Base-by-base conservation (phyloP, 306 rosid species). In the Dicorynia guianensis region DNA sequence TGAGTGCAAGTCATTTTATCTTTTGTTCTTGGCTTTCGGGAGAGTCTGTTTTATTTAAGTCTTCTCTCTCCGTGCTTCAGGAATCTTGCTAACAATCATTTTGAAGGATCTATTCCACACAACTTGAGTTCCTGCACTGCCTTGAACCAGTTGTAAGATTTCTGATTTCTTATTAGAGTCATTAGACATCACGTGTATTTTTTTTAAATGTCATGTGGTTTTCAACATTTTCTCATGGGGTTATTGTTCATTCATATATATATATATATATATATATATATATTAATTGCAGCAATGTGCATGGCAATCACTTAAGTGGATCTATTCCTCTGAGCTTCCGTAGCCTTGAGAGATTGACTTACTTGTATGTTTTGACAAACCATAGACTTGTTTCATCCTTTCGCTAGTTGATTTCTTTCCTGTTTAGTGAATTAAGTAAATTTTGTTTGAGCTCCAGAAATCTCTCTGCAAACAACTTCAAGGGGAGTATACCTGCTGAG, bases 121-220 rank as follows among this genome's bases (percentile, higher is more conserved):
- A 91, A 88, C 57, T 83, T 94, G 57, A 92, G 98, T 76, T 92
- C 93, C 40, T 94, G 98, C 86, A 86, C 89, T 3, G 87, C 97
- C 62, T 69, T 94, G 57, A 94, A 94, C 77, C 91, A 94, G 75
- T 86, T 94, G 98, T 94, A 88, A 42, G 89, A 80, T 67, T 4
- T 25, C 30, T 25, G 30, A 25, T 25, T 11, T 13, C 17, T 67
- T 1, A 3, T 13, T 3, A 7, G 1, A 0, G 14, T 67, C 2
- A 3, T 13, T 3, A 7, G 1, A 0, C 0, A 6, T 46, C 10
- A 1, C 11, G 11, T 9, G 14, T 7, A 38, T 1, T 3, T 1
- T 4, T 5, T 20, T 15, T 10, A 25, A 46, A 13, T 64, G 0
- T 8, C 39, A 0, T 53, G 40, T 63, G 2, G 42, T 56, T 59